Evolutionary conservation across 2,329 filamentous ascomycete genomes (phyloP).

Genomic region (Sporothrix pallida): DNA sequence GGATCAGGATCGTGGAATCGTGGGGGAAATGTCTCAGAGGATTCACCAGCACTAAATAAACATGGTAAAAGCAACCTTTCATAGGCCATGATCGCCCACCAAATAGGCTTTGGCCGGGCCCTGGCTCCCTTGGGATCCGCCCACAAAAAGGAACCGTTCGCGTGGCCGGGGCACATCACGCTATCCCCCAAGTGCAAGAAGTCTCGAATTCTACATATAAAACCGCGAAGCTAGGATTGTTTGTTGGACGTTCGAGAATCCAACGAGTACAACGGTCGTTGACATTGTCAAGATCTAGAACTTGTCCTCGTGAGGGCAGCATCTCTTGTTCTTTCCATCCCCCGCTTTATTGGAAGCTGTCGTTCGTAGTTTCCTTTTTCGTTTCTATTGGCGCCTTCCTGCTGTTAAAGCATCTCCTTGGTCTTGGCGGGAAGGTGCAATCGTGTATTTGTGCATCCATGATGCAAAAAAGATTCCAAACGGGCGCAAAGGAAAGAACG

Average conservation of each 20-base stretch:
- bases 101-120: neutral
- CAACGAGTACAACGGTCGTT: neutral
- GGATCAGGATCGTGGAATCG: neutral
- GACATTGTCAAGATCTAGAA: neutral
- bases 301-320: neutral
- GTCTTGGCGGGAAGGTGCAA: slow-evolving; percentile 10
- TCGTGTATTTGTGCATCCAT: slow-evolving; percentile 4
- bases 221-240: too few species aligned
- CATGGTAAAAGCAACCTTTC: too few species aligned
- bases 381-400: neutral
- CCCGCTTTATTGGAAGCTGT: neutral
- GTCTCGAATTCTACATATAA: too few species aligned
- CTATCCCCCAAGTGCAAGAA: slow-evolving; percentile 1
- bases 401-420: neutral
- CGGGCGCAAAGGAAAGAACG: neutral
- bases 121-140: neutral
- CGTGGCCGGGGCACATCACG: neutral
- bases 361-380: neutral
- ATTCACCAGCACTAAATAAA: neutral
- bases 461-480: neutral
- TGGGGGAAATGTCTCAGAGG: slow-evolving; percentile 1
- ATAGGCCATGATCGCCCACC: neutral
- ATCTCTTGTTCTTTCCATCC: too few species aligned
- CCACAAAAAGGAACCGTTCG: slow-evolving; percentile 6
- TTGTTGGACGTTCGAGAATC: too few species aligned